Conservation (phyloP, 148 eudicot genomes). For the Agrostemma githago region DNA sequence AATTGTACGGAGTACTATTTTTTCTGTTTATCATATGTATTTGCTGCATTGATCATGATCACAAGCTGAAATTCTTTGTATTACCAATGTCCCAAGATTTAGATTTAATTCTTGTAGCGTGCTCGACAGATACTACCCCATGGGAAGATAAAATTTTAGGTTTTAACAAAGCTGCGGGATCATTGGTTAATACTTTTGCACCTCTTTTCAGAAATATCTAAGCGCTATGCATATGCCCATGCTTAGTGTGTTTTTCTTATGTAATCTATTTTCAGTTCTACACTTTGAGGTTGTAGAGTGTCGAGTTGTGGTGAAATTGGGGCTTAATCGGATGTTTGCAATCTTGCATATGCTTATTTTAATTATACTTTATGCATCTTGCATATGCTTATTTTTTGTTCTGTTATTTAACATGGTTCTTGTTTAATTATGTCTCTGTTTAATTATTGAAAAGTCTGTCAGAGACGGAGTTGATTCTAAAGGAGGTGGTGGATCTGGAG, state of each 20-base stretch:
- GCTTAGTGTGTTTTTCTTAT: neutral
- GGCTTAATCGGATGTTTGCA: neutral
- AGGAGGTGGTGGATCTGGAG: conserved; percentile 35
- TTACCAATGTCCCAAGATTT: neutral
- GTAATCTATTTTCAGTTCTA: neutral
- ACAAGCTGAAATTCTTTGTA: neutral
- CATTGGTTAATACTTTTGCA: neutral
- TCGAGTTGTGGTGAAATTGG: neutral
- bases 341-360: too few species aligned
- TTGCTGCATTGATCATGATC: neutral
- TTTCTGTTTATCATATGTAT: neutral
- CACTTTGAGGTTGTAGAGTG: neutral
- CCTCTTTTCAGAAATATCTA: neutral
- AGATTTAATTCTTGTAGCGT: neutral
- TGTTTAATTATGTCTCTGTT: neutral
- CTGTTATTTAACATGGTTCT: neutral
- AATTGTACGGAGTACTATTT: neutral
- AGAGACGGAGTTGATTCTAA: conserved; percentile 32
- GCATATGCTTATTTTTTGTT: neutral
- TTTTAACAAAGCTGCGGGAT: too few species aligned
- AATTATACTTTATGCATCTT: neutral
- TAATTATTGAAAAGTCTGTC: conserved; percentile 31
- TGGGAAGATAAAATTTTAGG: neutral
- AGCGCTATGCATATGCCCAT: neutral
- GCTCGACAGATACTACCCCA: neutral